phyloP scores from a whole-genome alignment of 2,329 filamentous ascomycete genomes.

The Colletotrichum tamarilloi region DNA sequence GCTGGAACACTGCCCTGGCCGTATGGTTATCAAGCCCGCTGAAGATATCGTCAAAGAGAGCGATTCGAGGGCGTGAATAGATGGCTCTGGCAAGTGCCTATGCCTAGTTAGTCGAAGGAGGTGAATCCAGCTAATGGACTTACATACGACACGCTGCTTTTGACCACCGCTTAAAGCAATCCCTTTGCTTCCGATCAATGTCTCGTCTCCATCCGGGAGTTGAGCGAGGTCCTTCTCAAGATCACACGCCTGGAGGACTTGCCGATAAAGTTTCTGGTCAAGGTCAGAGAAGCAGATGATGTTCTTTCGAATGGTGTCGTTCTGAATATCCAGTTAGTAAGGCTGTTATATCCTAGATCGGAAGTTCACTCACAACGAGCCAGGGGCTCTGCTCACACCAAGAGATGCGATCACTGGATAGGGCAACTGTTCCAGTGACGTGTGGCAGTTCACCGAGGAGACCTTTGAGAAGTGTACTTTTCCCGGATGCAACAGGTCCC shows the following conservation, averaged over 20 bases:
- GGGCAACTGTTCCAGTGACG: slow-evolving; percentile 36
- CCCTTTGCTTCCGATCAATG: slow-evolving; percentile 56
- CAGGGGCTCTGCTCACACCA: slow-evolving; percentile 50
- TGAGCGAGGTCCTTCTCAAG: slow-evolving; percentile 46
- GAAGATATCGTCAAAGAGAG: slow-evolving; percentile 52
- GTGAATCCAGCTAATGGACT: background rate
- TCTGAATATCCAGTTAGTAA: slow-evolving; percentile 35
- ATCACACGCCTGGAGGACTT: slow-evolving; percentile 43
- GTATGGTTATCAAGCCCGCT: slow-evolving; percentile 51
- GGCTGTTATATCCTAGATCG: background rate
- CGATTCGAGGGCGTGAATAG: slow-evolving; percentile 46
- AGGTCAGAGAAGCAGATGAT: slow-evolving; percentile 45
- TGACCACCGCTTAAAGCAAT: slow-evolving; percentile 60
- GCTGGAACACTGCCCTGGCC: slow-evolving; percentile 43
- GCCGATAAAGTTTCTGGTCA: slow-evolving; percentile 41
- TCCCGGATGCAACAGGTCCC: slow-evolving; percentile 57
- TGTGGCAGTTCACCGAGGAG: slow-evolving; percentile 48
- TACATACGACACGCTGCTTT: slow-evolving; percentile 52
- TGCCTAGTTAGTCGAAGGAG: slow-evolving; percentile 2
- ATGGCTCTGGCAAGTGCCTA: slow-evolving; percentile 52
- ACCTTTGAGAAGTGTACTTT: slow-evolving; percentile 55
- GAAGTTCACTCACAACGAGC: slow-evolving; percentile 40
- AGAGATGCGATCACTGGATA: slow-evolving; percentile 36
- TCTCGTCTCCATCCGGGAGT: slow-evolving; percentile 50
- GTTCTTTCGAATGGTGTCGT: slow-evolving; percentile 48